These are phyloP conservation scores for Globisporangium takayamanum DNA, from an alignment of 352 stramenopile species.

Conservation along the genomic window DNA sequence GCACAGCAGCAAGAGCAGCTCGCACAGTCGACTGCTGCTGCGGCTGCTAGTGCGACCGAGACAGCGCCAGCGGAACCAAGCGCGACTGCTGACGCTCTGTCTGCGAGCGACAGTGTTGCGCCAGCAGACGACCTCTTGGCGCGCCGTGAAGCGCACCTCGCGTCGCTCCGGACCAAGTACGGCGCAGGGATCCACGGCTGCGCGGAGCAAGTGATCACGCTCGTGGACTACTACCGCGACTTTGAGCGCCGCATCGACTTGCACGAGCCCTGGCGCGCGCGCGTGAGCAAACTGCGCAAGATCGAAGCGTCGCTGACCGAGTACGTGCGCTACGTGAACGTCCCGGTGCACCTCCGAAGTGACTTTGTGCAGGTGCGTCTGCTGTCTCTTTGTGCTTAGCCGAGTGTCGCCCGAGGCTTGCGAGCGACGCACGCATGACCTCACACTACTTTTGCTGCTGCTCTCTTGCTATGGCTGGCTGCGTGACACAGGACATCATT, in stretches of 20 bases:
- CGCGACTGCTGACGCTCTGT: not conserved
- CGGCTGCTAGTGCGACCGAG: not conserved
- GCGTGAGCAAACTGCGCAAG: slow-evolving; percentile 66
- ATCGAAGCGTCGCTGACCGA: slow-evolving; percentile 62
- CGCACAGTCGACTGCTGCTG: not conserved
- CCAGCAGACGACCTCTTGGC: slow-evolving; percentile 7
- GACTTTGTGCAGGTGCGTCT: slow-evolving; percentile 51
- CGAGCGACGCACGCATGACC: no score
- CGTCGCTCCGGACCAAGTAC: slow-evolving; percentile 58
- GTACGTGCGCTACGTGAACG: slow-evolving; percentile 62
- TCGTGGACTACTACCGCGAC: slow-evolving; percentile 79
- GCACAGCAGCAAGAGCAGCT: not conserved
- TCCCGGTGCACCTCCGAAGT: slow-evolving; percentile 38
- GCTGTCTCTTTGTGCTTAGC: no score
- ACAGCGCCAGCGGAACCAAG: not conserved
- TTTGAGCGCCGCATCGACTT: slow-evolving; percentile 72
- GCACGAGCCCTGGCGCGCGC: slow-evolving; percentile 60
- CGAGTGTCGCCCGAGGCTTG: no score
- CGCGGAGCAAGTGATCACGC: slow-evolving; percentile 66
- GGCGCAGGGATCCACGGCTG: slow-evolving; percentile 47
- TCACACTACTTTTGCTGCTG: no score
- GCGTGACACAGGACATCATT: slow-evolving; percentile 17
- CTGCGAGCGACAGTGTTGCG: not conserved
- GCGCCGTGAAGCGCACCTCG: slow-evolving; percentile 17
- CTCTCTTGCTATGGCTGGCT: not conserved